Evolutionary conservation across 805 yeast species (phyloP), one percentile per base, ranked within the genome.

Genomic region (Nakazawaea molendinolei): DNA sequence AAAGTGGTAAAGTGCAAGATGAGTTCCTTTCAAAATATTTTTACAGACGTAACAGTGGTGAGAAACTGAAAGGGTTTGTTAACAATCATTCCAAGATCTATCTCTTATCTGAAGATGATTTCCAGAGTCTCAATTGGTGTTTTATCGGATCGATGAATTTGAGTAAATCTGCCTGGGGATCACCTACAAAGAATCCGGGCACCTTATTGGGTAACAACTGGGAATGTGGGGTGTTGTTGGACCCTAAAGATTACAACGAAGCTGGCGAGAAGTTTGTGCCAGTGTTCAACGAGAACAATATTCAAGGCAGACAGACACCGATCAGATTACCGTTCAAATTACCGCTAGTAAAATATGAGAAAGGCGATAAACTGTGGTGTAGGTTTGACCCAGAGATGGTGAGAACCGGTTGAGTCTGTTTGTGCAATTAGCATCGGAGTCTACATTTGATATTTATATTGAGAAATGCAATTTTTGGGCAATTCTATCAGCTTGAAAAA

Each of bases 111-210:
- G 68, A 67, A 4, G 76, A 74, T 44, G 48, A 65, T 33, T 73
- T 69, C 53, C 46, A 56, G 23, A 58, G 72, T 2, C 51, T 82
- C 5, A 68, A 72, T 34, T 86, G 95, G 94, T 68, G 78, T 14
- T 52, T 82, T 5, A 63, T 82, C 50, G 82, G 92, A 0, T 79
- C 87, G 32, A 82, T 86, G 22, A 86, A 86, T 49, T 49, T 84
- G 27, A 79, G 89, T 22, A 73, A 73, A 37, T 81, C 75, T 41
- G 95, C 95, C 1, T 86, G 95, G 95, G 95, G 95, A 0, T 57
- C 51, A 5, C 58, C 61, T 12, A 37, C 55, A 18, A 44, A 47
- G 3, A 43, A 41, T n/a, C n/a, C n/a, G n/a, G 48, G 48, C n/a
- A 38, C 6, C 13, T 19, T 19, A 13, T 16, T n/a, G 33, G 40